Evolutionary conservation across 2,329 filamentous ascomycete genomes (phyloP).

Genomic region (Colletotrichum viniferum): DNA sequence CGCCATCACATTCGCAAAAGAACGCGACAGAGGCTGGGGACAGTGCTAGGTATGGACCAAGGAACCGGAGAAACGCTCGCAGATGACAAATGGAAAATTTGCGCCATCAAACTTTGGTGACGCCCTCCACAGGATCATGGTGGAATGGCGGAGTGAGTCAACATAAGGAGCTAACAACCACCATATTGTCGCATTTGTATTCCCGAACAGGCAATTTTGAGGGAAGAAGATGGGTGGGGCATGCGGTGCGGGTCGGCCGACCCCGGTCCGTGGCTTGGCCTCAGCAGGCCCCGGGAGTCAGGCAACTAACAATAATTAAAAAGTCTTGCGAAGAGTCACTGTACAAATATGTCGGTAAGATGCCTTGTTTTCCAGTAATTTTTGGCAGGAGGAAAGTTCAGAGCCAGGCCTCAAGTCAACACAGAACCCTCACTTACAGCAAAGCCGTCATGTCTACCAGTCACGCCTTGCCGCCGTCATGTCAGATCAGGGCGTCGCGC

Average conservation of each 20-base stretch:
- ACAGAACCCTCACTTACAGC: neutral
- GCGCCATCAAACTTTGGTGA: neutral
- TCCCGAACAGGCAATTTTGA: neutral
- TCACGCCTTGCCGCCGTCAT: neutral
- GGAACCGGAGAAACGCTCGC: neutral
- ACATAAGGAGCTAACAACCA: neutral
- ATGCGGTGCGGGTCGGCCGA: neutral
- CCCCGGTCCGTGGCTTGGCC: neutral
- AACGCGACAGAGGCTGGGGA: neutral
- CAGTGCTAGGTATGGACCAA: neutral
- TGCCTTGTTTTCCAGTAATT: neutral
- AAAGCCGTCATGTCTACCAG: neutral
- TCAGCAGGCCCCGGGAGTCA: neutral
- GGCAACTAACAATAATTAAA: neutral
- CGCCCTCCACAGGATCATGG: neutral
- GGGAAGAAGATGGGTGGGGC: neutral
- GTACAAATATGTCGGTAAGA: neutral
- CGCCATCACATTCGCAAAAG: neutral
- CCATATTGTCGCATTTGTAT: neutral
- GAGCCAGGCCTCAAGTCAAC: neutral
- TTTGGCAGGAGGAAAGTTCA: neutral
- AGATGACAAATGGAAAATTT: neutral
- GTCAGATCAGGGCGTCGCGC: too few species aligned
- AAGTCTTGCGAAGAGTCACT: neutral
- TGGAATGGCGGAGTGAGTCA: neutral